A percentile compares a stretch with the other conserved stretches of the same genome.
phyloP scores from a whole-genome alignment of 306 rosid species.

The Macrotyloma uniflorum region DNA sequence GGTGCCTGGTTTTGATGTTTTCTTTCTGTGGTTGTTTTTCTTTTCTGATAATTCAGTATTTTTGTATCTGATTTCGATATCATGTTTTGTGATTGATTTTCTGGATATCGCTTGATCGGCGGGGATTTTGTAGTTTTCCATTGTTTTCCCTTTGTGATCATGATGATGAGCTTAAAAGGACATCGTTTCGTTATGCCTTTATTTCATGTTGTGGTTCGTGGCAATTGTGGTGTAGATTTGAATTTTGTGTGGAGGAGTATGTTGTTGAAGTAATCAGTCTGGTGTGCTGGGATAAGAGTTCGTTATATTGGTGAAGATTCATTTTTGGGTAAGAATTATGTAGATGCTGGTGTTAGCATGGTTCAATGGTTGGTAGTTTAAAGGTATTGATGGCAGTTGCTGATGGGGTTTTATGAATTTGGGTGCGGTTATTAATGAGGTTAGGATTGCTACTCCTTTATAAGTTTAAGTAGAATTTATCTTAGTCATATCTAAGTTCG shows the following conservation, averaged over 20 bases:
- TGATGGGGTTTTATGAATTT: slow-evolving; percentile 2
- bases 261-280: slow-evolving; percentile 14
- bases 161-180: background rate
- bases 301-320: background rate
- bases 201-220: slow-evolving; percentile 1
- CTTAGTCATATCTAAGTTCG: background rate
- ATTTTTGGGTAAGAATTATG: background rate
- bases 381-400: background rate
- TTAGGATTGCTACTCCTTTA: background rate
- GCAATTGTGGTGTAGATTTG: slow-evolving; percentile 8
- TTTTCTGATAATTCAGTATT: slow-evolving; percentile 21
- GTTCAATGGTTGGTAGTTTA: slow-evolving; percentile 5
- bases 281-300: slow-evolving; percentile 11
- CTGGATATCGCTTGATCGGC: background rate
- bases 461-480: background rate
- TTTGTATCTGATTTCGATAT: slow-evolving; percentile 6
- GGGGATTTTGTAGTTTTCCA: background rate
- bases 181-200: background rate
- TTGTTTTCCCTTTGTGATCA: background rate
- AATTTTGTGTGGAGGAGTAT: slow-evolving; percentile 2
- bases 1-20: background rate
- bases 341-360: slow-evolving; percentile 8
- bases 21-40: background rate
- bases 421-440: background rate
- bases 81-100: background rate